These are phyloP conservation scores for Calcarisporium arbuscula DNA, from an alignment of 2,329 filamentous ascomycete species.

Conservation along the genomic window DNA sequence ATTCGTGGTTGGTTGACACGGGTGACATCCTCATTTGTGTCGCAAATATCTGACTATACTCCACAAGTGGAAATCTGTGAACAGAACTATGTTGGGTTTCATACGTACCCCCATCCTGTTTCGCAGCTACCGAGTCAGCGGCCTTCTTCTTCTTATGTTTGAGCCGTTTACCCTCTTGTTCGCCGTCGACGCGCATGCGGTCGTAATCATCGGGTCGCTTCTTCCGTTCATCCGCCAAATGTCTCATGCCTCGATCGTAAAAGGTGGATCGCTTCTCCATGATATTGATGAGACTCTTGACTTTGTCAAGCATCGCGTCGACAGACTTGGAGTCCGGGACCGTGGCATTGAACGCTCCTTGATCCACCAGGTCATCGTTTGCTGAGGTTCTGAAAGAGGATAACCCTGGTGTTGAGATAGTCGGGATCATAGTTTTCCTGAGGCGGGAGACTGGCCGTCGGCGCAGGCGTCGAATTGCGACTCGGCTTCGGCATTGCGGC, in stretches of 20 bases:
- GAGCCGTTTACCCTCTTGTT: slow-evolving; percentile 47
- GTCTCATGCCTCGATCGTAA: slow-evolving; percentile 68
- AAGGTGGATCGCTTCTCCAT: slow-evolving; percentile 61
- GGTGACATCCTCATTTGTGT: slow-evolving; percentile 1
- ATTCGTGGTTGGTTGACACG: background rate
- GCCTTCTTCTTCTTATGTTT: slow-evolving; percentile 80
- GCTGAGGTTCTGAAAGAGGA: slow-evolving; percentile 52
- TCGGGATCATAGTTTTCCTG: slow-evolving; percentile 53
- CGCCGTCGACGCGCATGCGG: slow-evolving; percentile 38
- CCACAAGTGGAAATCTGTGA: background rate
- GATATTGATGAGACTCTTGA: slow-evolving; percentile 58
- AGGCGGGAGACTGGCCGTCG: slow-evolving; percentile 46
- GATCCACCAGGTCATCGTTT: slow-evolving; percentile 66
- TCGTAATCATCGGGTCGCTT: slow-evolving; percentile 51
- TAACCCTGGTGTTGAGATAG: slow-evolving; percentile 59
- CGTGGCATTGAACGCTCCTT: slow-evolving; percentile 46
- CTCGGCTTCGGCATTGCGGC: slow-evolving; percentile 61
- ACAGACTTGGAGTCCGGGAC: slow-evolving; percentile 59
- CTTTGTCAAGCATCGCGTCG: slow-evolving; percentile 55
- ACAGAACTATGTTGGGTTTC: slow-evolving; percentile 4
- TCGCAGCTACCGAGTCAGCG: slow-evolving; percentile 49
- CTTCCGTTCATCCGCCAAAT: slow-evolving; percentile 61
- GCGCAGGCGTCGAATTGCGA: slow-evolving; percentile 67
- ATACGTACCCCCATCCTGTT: slow-evolving; percentile 38
- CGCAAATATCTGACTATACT: background rate